phyloP scores from a whole-genome alignment of 176 grass and related monocot species.

The Hordeum marinum region DNA sequence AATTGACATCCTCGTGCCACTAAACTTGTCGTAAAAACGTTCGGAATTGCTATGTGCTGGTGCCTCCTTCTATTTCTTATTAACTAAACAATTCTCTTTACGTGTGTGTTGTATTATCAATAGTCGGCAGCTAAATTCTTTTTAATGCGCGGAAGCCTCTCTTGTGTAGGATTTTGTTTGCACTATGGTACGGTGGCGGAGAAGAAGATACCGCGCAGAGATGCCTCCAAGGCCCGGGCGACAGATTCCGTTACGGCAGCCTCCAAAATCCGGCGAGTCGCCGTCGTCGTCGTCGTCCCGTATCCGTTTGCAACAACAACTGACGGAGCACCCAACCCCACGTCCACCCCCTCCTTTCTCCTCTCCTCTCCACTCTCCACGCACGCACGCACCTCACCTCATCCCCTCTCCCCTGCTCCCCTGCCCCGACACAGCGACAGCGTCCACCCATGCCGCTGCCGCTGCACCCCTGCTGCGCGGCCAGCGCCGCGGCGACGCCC shows the following conservation, averaged over 20 bases:
- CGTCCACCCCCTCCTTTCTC: background rate
- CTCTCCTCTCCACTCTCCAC: background rate
- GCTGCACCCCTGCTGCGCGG: slow-evolving; percentile 4
- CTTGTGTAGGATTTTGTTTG: background rate
- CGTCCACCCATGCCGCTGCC: slow-evolving; percentile 4
- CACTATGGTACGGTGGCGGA: background rate
- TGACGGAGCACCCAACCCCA: slow-evolving; percentile 19
- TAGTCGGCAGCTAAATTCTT: too few relatives aligned
- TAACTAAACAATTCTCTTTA: too few relatives aligned
- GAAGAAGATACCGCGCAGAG: background rate
- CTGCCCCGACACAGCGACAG: background rate
- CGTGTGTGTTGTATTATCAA: too few relatives aligned
- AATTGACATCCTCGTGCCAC: too few relatives aligned
- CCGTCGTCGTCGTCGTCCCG: background rate
- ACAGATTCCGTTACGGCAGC: slow-evolving; percentile 17
- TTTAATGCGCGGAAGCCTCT: too few relatives aligned
- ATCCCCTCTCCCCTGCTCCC: background rate
- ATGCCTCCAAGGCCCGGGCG: background rate
- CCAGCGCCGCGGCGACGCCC: background rate
- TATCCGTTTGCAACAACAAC: background rate
- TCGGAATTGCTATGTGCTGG: too few relatives aligned
- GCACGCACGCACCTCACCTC: background rate
- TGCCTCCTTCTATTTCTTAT: too few relatives aligned
- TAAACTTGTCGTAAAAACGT: too few relatives aligned
- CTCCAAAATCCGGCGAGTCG: background rate